phyloP scores from a whole-genome alignment of 2,329 filamentous ascomycete species.

The Tricladium varicosporioides region DNA sequence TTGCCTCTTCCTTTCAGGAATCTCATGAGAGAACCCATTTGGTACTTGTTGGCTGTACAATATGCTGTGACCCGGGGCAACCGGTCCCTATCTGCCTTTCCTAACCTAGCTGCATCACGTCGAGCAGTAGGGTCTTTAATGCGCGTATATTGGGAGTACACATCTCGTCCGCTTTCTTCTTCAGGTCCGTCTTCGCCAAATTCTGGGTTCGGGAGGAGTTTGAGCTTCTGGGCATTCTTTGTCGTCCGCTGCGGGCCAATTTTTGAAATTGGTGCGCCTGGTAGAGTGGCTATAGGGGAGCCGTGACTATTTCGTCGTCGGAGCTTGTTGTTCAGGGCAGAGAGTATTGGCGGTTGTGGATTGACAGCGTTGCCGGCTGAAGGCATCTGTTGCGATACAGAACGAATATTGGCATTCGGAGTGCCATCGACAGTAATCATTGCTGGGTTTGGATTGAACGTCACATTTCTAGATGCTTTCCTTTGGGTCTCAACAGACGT shows the following conservation, averaged over 20 bases:
- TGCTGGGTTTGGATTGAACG: conserved; percentile 71
- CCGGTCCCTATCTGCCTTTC: conserved; percentile 86
- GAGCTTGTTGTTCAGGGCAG: conserved; percentile 82
- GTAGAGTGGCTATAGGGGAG: conserved; percentile 37
- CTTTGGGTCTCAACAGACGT: conserved; percentile 17
- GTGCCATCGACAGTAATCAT: conserved; percentile 55
- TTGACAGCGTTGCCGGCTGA: conserved; percentile 31
- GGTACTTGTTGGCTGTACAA: conserved; percentile 89
- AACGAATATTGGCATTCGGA: conserved; percentile 45
- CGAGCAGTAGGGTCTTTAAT: conserved; percentile 96
- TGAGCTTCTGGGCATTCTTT: conserved; percentile 94
- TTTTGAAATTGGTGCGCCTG: conserved; percentile 52
- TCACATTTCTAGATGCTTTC: conserved; percentile 55
- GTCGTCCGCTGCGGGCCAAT: conserved; percentile 93
- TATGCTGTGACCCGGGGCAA: conserved; percentile 93
- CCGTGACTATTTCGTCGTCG: conserved; percentile 83
- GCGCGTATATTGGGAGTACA: conserved; percentile 95
- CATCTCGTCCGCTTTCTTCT: conserved; percentile 89
- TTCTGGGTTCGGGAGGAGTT: conserved; percentile 90
- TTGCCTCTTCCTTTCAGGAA: conserved; percentile 85
- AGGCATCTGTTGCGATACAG: conserved; percentile 29
- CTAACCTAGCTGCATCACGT: conserved; percentile 85
- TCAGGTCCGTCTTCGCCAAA: conserved; percentile 73
- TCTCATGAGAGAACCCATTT: conserved; percentile 83
- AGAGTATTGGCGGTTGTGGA: conserved; percentile 60